Base-by-base conservation (phyloP, 2,329 filamentous ascomycete genomes). In the Cytospora chrysosperma region DNA sequence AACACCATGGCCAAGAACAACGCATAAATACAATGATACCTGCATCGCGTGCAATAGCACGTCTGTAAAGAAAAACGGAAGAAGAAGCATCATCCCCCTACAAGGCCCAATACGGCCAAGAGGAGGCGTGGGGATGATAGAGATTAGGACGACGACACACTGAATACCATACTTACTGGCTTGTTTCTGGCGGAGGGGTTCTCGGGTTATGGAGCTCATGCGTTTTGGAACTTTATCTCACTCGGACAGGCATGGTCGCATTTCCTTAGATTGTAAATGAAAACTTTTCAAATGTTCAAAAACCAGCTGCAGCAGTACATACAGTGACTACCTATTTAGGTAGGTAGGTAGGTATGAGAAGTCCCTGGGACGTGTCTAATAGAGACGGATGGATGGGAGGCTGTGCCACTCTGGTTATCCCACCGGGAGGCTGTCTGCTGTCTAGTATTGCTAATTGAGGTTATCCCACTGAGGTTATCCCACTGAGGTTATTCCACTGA, bases 1-100 rank as follows among this genome's bases (percentile, higher is more conserved):
- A 99, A 99, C 88, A 97, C 93, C 72, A 99, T 99, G 94, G 93
- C 94, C 70, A 96, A 95, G 88, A 71, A 69, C 72, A 77, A 70
- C 75, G 75, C 70, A 69, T 65, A 69, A 65, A 69, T 65, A 37
- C 4, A 51, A 43, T 30, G 34, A 53, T 32, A 55, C 37, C 27
- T 50, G 32, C n/a, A 58, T 19, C 32, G 47, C 49, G 59, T 26
- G 47, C 26, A 12, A n/a, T 24, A 27, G 40, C 56, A 56, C 40
- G 4, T 49, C n/a, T 53, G 32, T 59, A 51, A 51, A 61, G 32
- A 61, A 60, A 32, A 34, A 28, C 17, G 34, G 19, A 52, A 47
- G 7, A n/a, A 52, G 21, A 9, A 27, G 24, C 21, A 28, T 30
- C 50, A 51, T 49, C 49, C 51, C 43, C 43, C 43, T 30, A 26